phyloP scores from a whole-genome alignment of 73 alveolate genomes.

The Paramecium octaurelia region DNA sequence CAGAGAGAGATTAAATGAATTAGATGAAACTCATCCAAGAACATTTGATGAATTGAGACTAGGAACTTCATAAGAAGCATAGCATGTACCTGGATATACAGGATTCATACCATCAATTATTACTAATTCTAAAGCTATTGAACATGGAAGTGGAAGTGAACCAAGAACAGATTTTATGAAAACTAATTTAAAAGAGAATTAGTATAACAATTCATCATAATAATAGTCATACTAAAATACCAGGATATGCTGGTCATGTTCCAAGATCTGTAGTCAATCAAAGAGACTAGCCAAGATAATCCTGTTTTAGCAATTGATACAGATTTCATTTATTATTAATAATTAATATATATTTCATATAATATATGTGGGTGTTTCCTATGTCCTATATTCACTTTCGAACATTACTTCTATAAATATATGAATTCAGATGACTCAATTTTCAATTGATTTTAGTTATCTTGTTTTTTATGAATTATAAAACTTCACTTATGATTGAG shows the following conservation, averaged over 20 bases:
- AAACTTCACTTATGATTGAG: neutral
- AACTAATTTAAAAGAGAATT: conserved; percentile 54
- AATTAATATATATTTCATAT: neutral
- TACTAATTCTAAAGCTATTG: conserved; percentile 52
- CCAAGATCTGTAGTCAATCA: conserved; percentile 55
- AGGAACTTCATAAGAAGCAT: conserved; percentile 59
- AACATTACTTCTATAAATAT: too few relatives aligned
- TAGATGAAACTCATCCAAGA: conserved; percentile 39
- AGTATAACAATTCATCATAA: neutral
- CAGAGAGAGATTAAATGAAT: conserved; percentile 51
- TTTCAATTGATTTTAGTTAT: too few relatives aligned
- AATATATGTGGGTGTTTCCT: neutral
- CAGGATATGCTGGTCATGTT: conserved; percentile 65
- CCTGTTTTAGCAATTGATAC: neutral
- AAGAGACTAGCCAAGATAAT: neutral
- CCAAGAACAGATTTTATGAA: conserved; percentile 54
- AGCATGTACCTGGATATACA: conserved; percentile 55
- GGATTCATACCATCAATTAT: conserved; percentile 56
- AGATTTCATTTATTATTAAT: neutral
- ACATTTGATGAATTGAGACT: conserved; percentile 29
- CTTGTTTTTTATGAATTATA: neutral
- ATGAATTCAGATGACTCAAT: too few relatives aligned
- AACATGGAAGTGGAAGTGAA: conserved; percentile 52
- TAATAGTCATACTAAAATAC: conserved; percentile 58
- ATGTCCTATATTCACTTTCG: neutral